phyloP scores from a whole-genome alignment of 441 rosid species.

The Capsella rubella region DNA sequence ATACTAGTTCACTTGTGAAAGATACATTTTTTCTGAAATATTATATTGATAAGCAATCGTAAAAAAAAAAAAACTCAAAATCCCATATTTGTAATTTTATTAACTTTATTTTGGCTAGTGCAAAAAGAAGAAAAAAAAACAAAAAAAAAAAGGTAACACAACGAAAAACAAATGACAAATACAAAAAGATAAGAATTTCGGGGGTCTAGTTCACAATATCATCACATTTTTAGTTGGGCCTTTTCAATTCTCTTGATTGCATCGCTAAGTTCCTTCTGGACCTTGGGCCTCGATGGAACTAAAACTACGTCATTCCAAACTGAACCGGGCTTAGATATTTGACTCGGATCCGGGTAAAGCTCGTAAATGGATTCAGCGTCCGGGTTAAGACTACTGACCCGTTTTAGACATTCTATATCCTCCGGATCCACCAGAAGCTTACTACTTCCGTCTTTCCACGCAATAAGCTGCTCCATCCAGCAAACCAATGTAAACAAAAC shows the following conservation, averaged over 20 bases:
- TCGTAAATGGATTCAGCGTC: slow-evolving; percentile 70
- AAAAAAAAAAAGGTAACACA: neutral
- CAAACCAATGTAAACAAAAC: neutral
- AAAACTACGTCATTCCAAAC: slow-evolving; percentile 67
- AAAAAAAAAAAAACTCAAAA: neutral
- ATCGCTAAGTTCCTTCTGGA: slow-evolving; percentile 56
- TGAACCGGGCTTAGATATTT: slow-evolving; percentile 56
- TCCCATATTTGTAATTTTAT: neutral
- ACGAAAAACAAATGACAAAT: slow-evolving; percentile 5
- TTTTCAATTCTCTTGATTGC: slow-evolving; percentile 57
- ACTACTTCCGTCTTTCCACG: slow-evolving; percentile 71
- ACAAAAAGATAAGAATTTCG: neutral
- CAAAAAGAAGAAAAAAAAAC: neutral
- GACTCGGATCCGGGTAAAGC: slow-evolving; percentile 57
- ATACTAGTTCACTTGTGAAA: too few species aligned
- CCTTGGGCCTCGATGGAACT: slow-evolving; percentile 53
- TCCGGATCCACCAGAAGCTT: slow-evolving; percentile 71
- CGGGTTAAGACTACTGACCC: slow-evolving; percentile 52
- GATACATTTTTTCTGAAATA: too few species aligned
- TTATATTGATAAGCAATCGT: too few species aligned
- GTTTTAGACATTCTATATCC: slow-evolving; percentile 55
- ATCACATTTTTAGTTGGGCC: slow-evolving; percentile 11
- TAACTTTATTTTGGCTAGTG: slow-evolving; percentile 4
- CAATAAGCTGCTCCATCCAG: slow-evolving; percentile 60
- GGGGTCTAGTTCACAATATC: slow-evolving; percentile 32